Base-by-base conservation (phyloP, 768 basidiomycete genomes). In the Austroboletus festivus region DNA sequence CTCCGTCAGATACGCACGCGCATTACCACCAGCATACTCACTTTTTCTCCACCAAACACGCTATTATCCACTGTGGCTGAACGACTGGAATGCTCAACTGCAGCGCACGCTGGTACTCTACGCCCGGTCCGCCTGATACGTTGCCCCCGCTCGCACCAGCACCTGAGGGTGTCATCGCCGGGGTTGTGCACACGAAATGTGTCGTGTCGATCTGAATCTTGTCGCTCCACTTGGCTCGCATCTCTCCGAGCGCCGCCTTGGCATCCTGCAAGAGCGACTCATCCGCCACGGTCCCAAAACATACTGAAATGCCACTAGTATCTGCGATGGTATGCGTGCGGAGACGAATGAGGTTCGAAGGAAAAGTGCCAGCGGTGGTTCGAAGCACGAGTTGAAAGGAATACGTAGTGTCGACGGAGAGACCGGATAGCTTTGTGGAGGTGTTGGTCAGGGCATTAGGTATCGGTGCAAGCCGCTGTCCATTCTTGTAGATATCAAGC, bases 141-240 rank as follows among this genome's bases (percentile, higher is more conserved):
- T 73, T 63, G 47, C 73, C 77, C 1, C 84, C 81, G 9, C 76
- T 73, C 0, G 76, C 76, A 48, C 73, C 76, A 10, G 81, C 81
- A 26, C 80, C 85, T 10, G 66, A 58, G 0, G 82, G 79, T 0
- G 82, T 84, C 10, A 82, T 78, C 1, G 84, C 86, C 3, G 93
- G 92, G 0, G 89, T 92, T 16, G 93, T 95, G 63, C 93, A 95
- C 35, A 97, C 93, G 56, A 96, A 99, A 68, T 99, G 95, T 0
- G 94, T 97, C 10, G 95, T 98, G 63, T 99, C 95, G 49, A 98
- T 94, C 71, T 94, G 90, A 34, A 99, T 93, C 60, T 83, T 87
- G 55, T 94, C 87, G 59, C 84, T 89, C 85, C 87, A 93, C 55
- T 86, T 86, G 0, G 91, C 95, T 35, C 77, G 79, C 88, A 98